Evolutionary conservation across 2,329 filamentous ascomycete species (phyloP).

Genomic region (Calonectria leucothoes): DNA sequence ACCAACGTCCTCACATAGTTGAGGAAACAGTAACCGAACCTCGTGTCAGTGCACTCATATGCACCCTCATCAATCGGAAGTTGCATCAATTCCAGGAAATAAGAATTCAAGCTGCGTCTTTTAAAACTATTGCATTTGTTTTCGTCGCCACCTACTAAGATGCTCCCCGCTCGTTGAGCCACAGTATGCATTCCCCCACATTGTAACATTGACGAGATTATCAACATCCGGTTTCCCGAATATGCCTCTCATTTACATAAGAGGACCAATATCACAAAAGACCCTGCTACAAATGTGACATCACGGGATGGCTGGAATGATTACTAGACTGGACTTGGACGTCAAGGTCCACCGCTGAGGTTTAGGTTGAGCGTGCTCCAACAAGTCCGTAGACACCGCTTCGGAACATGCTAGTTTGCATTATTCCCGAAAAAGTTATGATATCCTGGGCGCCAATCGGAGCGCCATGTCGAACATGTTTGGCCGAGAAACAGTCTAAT

Average conservation of each 20-base stretch:
- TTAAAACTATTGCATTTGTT: not conserved
- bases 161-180: not conserved
- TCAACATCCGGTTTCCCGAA: not conserved
- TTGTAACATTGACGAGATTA: not conserved
- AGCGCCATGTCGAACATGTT: not conserved
- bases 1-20: not conserved
- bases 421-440: not conserved
- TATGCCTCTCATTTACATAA: not conserved
- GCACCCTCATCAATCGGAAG: not conserved
- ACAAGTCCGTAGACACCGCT: not conserved
- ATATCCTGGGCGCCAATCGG: constrained; percentile 7
- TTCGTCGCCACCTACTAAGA: not conserved
- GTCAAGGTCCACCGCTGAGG: not conserved
- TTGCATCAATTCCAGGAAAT: not conserved
- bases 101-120: not conserved
- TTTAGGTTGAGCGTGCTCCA: not conserved
- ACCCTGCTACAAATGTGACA: not conserved
- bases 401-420: not conserved
- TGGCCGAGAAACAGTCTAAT: not conserved
- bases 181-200: not conserved
- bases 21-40: not conserved
- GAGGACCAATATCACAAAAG: not conserved
- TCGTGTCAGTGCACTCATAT: not conserved
- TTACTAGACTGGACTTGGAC: not conserved
- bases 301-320: not conserved